Evolutionary conservation across 305 asterid genomes (phyloP).

Genomic region (Solanum hybrid): DNA sequence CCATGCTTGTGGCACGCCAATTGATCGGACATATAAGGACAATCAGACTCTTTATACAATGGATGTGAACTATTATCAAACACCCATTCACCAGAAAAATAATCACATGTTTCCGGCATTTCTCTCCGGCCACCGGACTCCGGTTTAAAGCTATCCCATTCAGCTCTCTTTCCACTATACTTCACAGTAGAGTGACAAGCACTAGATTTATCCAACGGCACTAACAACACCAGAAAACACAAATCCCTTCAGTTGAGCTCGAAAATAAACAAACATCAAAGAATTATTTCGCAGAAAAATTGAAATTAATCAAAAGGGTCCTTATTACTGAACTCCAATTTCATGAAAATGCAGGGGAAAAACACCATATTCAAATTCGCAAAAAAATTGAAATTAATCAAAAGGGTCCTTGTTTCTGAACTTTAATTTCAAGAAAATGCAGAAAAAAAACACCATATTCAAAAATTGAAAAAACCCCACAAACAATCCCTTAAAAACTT

Average conservation of each 20-base stretch:
- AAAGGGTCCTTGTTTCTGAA: background rate
- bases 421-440: background rate
- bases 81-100: constrained; percentile 80
- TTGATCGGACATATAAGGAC: constrained; percentile 96
- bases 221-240: constrained; percentile 15
- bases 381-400: background rate
- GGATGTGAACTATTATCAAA: constrained; percentile 66
- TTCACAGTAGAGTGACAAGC: constrained; percentile 49
- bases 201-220: constrained; percentile 45
- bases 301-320: background rate
- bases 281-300: background rate
- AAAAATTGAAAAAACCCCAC: background rate
- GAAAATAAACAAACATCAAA: background rate
- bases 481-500: background rate
- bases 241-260: background rate
- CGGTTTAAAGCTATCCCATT: constrained; percentile 17
- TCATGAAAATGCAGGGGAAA: background rate
- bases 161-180: constrained; percentile 57
- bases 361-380: background rate
- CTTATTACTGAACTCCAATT: background rate
- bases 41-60: constrained; percentile 56
- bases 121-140: constrained; percentile 23
- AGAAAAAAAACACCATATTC: background rate
- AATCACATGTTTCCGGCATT: constrained; percentile 43
- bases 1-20: constrained; percentile 90